Percentiles rank a stretch among this genome's conserved stretches.
Conservation (phyloP, 2,329 filamentous ascomycete species). For the Diaporthe velutina region DNA sequence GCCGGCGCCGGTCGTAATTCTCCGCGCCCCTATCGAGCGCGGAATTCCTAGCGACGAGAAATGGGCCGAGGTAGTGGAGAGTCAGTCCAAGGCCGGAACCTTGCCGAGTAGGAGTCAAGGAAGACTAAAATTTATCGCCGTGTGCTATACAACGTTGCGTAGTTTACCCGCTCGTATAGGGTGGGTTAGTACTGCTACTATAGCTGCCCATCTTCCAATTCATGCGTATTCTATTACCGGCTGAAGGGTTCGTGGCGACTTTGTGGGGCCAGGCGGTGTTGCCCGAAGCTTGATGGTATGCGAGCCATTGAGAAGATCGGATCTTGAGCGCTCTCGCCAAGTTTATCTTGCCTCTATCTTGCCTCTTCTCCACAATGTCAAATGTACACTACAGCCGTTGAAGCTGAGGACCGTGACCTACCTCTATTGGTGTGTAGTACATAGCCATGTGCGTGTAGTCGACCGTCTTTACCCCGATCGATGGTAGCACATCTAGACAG, state of each 20-base stretch:
- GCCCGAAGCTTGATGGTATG: slow-evolving; percentile 15
- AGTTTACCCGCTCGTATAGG: not conserved
- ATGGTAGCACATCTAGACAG: not conserved
- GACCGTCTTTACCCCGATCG: not conserved
- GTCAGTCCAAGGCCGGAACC: slow-evolving; percentile 1
- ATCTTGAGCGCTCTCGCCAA: slow-evolving; percentile 22
- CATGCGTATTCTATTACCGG: not conserved
- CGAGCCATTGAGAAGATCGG: not conserved
- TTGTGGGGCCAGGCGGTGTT: slow-evolving; percentile 13
- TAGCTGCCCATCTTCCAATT: not conserved
- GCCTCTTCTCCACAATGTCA: slow-evolving; percentile 4
- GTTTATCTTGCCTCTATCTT: slow-evolving; percentile 20
- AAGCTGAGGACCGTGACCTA: not conserved
- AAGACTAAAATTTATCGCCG: not conserved
- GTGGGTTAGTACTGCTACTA: not conserved
- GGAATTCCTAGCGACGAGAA: not conserved
- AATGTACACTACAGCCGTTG: not conserved
- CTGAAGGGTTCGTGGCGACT: not conserved
- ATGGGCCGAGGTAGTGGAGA: slow-evolving; percentile 13
- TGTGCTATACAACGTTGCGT: not conserved
- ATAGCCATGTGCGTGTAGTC: not conserved
- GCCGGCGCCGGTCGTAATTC: not conserved
- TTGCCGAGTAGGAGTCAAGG: slow-evolving; percentile 24
- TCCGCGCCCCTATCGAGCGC: not conserved
- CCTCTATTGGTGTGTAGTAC: not conserved